phyloP scores from a whole-genome alignment of 1,284 basidiomycete species.

The Trichosporon coremiiforme region DNA sequence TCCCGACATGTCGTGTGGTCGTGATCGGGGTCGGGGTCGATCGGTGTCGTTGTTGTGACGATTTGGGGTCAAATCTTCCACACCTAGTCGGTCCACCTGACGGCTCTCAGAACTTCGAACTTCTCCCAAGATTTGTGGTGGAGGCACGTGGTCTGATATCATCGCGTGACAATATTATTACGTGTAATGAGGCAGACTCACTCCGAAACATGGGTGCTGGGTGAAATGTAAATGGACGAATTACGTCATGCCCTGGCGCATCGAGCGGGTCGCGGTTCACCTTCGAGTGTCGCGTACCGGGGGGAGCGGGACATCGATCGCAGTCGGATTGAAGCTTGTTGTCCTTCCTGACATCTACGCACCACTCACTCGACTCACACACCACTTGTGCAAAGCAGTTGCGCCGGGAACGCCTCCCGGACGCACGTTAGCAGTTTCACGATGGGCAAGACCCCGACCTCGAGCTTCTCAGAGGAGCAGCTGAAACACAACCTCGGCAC shows the following conservation, averaged over 20 bases:
- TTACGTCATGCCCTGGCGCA: neutral
- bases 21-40: no score
- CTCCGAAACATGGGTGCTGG: neutral
- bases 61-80: constrained; percentile 6
- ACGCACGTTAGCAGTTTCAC: neutral
- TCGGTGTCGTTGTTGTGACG: neutral
- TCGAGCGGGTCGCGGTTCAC: neutral
- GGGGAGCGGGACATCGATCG: neutral
- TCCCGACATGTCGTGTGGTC: constrained; percentile 48
- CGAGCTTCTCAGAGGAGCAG: constrained; percentile 52
- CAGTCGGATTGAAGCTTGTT: neutral
- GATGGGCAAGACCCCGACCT: constrained; percentile 22
- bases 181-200: neutral
- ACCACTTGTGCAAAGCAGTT: neutral
- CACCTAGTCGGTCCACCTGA: neutral
- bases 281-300: neutral
- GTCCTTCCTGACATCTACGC: neutral
- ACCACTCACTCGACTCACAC: neutral
- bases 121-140: constrained; percentile 18
- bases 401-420: constrained; percentile 18
- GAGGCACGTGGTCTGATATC: constrained; percentile 15
- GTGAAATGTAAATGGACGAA: neutral
- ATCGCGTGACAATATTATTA: constrained; percentile 11
- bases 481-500: constrained; percentile 46
- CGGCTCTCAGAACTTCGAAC: neutral